Evolutionary conservation across 345 rosid species (phyloP), one percentile per base, ranked within the genome.

Genomic region (Lepidium africanum): DNA sequence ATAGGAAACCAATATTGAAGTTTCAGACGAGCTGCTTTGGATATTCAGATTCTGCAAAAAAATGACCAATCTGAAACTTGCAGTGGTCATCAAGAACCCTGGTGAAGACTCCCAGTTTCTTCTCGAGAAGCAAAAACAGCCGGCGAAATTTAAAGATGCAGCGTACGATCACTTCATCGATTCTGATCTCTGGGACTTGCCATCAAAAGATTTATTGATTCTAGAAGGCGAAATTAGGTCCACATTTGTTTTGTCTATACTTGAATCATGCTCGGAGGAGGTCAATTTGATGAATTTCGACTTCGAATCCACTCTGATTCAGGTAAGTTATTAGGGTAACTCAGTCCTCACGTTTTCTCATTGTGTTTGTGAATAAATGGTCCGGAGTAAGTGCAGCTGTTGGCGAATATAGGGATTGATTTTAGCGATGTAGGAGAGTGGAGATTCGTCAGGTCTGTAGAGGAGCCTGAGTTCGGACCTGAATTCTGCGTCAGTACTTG

Each of bases 101-200:
- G 47, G 21, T 33, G 71, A 65, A 72, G 80, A 70, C 58, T 38
- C 74, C 40, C 70, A 78, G 33, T 88, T 90, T 53, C 78, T 90
- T 16, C 80, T 93, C 43, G 39, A 71, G 30, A 88, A 78, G 74
- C 97, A 83, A 74, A 79, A 75, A n/a, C 87, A 69, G 1, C 97
- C 96, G 9, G 79, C 84, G 8, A 66, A 75, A 70, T 83, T 85
- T 72, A 76, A 77, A 51, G 83, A 86, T 14, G 82, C 79, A 41
- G 85, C 79, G 62, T 90, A 88, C 68, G 96, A 90, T 68, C 84
- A 86, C 39, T 84, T 58, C 36, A 68, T 81, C 40, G 98, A 90
- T 77, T 88, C 90, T 48, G 80, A 86, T 77, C 87, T 88, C 65
- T 87, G 93, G 96, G 96, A 92, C 84, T 77, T 92, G 51, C 98